Conservation (phyloP, 306 rosid genomes). For the Lotus japonicus region DNA sequence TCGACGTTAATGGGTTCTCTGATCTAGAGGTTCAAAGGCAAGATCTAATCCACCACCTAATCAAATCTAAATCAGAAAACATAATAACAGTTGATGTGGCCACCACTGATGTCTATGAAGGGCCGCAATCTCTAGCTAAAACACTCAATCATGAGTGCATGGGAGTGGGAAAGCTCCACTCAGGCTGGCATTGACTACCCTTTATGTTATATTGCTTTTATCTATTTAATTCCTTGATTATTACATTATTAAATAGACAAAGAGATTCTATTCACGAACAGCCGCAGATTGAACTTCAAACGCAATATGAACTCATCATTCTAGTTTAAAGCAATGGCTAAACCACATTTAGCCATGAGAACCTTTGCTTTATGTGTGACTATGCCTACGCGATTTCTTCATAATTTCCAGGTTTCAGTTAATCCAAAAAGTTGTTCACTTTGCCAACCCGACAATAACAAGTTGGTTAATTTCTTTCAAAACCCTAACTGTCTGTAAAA, state of each 20-base stretch:
- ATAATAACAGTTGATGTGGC: neutral
- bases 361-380: neutral
- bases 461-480: neutral
- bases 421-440: neutral
- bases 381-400: neutral
- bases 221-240: neutral
- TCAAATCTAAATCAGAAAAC: neutral
- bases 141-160: neutral
- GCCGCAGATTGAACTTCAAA: neutral
- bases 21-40: neutral
- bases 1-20: neutral
- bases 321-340: neutral
- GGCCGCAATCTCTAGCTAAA: neutral
- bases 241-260: neutral
- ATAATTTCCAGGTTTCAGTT: neutral
- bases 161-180: neutral
- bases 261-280: neutral
- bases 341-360: neutral
- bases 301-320: neutral
- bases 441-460: neutral
- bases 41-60: neutral
- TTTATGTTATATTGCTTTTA: neutral
- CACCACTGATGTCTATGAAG: neutral
- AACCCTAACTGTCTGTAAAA: neutral
- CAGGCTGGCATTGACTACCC: neutral